Base-by-base conservation (phyloP, 805 yeast species). In the Suhomyces vadensis region DNA sequence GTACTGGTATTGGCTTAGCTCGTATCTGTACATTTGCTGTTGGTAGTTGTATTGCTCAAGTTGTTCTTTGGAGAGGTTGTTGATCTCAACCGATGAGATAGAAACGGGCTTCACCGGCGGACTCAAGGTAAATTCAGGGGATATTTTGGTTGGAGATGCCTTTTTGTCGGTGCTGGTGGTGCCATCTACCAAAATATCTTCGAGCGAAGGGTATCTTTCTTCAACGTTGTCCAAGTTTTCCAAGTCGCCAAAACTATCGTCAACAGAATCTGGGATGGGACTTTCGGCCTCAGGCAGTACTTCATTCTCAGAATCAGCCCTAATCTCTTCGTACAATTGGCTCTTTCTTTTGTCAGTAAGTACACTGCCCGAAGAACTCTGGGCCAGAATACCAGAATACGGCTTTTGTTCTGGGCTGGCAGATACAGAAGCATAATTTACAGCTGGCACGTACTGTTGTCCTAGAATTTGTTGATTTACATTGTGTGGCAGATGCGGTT, bases 171-270 rank as follows among this genome's bases (percentile, higher is more conserved):
- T 20, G 10, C 21, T n/a, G 22, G 4, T 9, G 6, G 41, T 8
- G 10, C 24, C 33, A 16, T 39, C 49, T 17, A 27, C 20, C 25
- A 46, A 39, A 20, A 49, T 43, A 14, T 47, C 68, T 20, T 74
- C 77, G n/a, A 75, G 53, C 2, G 77, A 70, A 0, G 81, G 85
- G 51, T 71, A 80, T 39, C 83, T 60, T 44, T 74, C 74, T 52
- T 77, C 83, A 1, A 73, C 77, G 43, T 70, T 60, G 21, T 71
- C 74, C 42, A 71, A 52, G 25, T 74, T 60, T 5, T 65, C 74
- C 23, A 75, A 42, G n/a, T 69, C 74, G 8, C 58, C 60, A 22
- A 62, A 56, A 23, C 60, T 57, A 11, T 31, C 37, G n/a, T 40
- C 43, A 3, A 31, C 6, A 26, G 5, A 10, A 6, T 6, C 19